Conservation (phyloP, 2,329 filamentous ascomycete genomes). For the Diaporthe batatas region DNA sequence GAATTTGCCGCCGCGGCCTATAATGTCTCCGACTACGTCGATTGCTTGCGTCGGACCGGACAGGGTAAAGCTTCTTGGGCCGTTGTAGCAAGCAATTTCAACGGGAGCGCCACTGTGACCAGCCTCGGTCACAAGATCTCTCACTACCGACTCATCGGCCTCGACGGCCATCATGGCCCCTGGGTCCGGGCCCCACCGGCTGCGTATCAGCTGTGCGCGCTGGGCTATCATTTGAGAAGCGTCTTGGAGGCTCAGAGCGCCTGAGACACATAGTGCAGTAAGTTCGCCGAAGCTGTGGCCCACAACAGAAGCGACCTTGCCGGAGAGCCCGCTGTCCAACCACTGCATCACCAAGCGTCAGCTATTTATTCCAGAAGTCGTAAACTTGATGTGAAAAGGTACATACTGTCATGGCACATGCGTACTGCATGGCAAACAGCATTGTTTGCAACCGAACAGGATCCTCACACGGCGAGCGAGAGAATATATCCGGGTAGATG, state of each 20-base stretch:
- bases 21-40: no score
- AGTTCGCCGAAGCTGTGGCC: slow-evolving; percentile 60
- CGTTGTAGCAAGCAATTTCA: slow-evolving; percentile 63
- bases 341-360: slow-evolving; percentile 56
- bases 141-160: not conserved
- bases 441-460: no score
- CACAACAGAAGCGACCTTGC: slow-evolving; percentile 47
- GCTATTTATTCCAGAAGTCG: no score
- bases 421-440: no score
- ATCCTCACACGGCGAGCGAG: no score
- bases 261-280: slow-evolving; percentile 54
- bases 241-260: slow-evolving; percentile 49
- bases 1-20: no score
- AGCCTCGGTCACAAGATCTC: not conserved
- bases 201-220: slow-evolving; percentile 50
- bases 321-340: slow-evolving; percentile 54
- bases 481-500: slow-evolving; percentile 51
- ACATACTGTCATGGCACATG: no score
- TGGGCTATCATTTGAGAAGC: slow-evolving; percentile 48
- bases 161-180: slow-evolving; percentile 56
- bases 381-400: no score
- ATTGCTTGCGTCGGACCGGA: slow-evolving; percentile 53
- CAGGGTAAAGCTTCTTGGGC: slow-evolving; percentile 57
- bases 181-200: slow-evolving; percentile 52
- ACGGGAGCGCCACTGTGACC: not conserved